These are phyloP conservation scores for Penicillium salamii DNA, from an alignment of 495 filamentous ascomycete species.

Conservation along the genomic window DNA sequence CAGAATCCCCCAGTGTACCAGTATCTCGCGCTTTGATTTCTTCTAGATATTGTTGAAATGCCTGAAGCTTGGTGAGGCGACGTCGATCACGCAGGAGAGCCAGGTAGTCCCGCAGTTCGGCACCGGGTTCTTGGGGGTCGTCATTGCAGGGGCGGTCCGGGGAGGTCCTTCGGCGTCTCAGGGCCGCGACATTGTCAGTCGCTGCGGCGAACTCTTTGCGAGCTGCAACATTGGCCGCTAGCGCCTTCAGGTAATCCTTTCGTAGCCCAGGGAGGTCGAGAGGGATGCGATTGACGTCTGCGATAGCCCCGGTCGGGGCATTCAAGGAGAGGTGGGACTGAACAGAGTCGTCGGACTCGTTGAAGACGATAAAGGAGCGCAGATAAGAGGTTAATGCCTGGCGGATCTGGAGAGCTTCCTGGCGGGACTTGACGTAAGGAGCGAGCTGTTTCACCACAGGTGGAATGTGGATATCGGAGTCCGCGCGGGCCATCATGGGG, in stretches of 20 bases:
- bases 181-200: slow-evolving; percentile 23
- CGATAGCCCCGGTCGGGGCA: slow-evolving; percentile 33
- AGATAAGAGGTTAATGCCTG: slow-evolving; percentile 44
- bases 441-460: slow-evolving; percentile 36
- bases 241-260: slow-evolving; percentile 55
- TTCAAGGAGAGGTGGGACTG: slow-evolving; percentile 37
- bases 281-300: slow-evolving; percentile 38
- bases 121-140: slow-evolving; percentile 25
- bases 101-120: slow-evolving; percentile 50
- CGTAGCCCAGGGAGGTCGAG: slow-evolving; percentile 37
- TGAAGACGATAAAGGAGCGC: slow-evolving; percentile 38
- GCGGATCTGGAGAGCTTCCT: slow-evolving; percentile 45
- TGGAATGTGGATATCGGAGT: slow-evolving; percentile 37
- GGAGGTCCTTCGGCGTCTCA: slow-evolving; percentile 18
- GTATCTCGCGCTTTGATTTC: slow-evolving; percentile 38
- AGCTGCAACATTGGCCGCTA: slow-evolving; percentile 56
- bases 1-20: slow-evolving; percentile 46
- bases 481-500: slow-evolving; percentile 20
- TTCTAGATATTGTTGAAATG: slow-evolving; percentile 49
- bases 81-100: slow-evolving; percentile 53
- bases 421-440: slow-evolving; percentile 45
- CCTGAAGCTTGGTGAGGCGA: slow-evolving; percentile 51
- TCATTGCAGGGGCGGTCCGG: slow-evolving; percentile 12
- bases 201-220: slow-evolving; percentile 43
- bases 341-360: slow-evolving; percentile 21